A percentile compares a stretch with the other conserved stretches of the same genome.
Conservation (phyloP, 139 green algal genomes). For the Closterium sp. region DNA sequence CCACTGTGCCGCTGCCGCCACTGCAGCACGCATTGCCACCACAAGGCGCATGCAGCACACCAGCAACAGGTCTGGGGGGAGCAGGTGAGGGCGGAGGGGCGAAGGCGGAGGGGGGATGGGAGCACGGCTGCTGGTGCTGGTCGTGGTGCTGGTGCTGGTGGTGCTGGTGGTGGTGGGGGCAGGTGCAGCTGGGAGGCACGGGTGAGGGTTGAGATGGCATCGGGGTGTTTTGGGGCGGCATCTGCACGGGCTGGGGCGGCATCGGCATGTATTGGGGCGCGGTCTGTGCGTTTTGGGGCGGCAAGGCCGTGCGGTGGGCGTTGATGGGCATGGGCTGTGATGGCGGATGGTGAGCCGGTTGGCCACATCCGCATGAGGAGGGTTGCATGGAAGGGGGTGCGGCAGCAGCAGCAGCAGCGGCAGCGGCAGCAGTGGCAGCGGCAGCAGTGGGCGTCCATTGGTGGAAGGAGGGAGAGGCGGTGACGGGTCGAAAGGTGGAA, state of each 20-base stretch:
- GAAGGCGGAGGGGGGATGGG: not conserved
- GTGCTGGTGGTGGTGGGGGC: not conserved
- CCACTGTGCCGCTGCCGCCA: not conserved
- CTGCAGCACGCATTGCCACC: not conserved
- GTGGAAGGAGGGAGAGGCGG: not conserved
- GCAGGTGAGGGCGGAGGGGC: not conserved
- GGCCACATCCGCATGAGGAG: too few species aligned
- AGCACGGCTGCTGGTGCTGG: too few species aligned
- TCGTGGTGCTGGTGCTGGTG: not conserved
- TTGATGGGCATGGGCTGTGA: too few species aligned
- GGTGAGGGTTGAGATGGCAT: not conserved
- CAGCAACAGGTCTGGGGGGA: not conserved
- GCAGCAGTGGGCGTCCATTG: not conserved
- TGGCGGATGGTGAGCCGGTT: too few species aligned
- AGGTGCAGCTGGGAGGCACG: not conserved
- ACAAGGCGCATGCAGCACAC: not conserved
- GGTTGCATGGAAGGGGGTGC: too few species aligned
- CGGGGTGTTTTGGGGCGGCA: too few species aligned
- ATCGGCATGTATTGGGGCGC: not conserved
- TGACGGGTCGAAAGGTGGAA: not conserved
- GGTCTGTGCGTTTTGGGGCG: not conserved
- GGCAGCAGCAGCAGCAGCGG: not conserved
- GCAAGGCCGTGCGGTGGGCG: not conserved
- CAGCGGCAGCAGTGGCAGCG: not conserved
- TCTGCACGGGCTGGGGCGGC: too few species aligned